Percentiles rank a stretch among this genome's conserved stretches.
Evolutionary conservation across 768 basidiomycete genomes (phyloP).

Genomic region (Rhodotorula paludigena): DNA sequence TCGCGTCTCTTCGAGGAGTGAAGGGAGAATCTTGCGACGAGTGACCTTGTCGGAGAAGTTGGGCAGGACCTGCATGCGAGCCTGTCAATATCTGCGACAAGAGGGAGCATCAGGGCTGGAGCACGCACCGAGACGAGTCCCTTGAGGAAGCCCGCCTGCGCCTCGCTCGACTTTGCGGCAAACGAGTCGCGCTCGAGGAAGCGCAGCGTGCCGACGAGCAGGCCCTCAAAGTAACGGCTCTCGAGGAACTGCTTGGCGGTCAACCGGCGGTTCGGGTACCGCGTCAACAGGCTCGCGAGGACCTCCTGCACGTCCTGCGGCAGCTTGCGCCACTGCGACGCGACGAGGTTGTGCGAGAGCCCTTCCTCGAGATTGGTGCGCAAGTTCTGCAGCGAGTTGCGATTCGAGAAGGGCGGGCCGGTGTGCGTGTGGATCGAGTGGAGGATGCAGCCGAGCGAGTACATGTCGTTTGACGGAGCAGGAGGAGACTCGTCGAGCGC

Average conservation of each 20-base stretch:
- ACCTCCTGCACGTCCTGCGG: constrained; percentile 65
- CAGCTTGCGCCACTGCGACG: constrained; percentile 55
- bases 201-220: constrained; percentile 90
- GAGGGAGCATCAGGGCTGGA: no score
- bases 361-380: constrained; percentile 46
- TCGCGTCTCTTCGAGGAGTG: constrained; percentile 84
- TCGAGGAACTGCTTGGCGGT: constrained; percentile 67
- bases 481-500: constrained; percentile 75
- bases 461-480: constrained; percentile 84
- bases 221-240: constrained; percentile 73
- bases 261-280: constrained; percentile 66
- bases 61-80: constrained; percentile 55
- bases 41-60: constrained; percentile 81
- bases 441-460: constrained; percentile 81
- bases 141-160: constrained; percentile 94
- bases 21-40: constrained; percentile 82
- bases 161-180: constrained; percentile 85
- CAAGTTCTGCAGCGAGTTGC: constrained; percentile 49
- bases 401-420: constrained; percentile 78
- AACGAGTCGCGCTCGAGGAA: constrained; percentile 95
- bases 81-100: no score
- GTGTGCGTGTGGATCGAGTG: constrained; percentile 83
- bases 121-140: constrained; percentile 57
- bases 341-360: constrained; percentile 27
- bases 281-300: constrained; percentile 71